A percentile compares a stretch with the other conserved stretches of the same genome.
These are phyloP conservation scores for Cantharellus cinnabarinus DNA, from an alignment of 768 basidiomycete species.

Conservation along the genomic window DNA sequence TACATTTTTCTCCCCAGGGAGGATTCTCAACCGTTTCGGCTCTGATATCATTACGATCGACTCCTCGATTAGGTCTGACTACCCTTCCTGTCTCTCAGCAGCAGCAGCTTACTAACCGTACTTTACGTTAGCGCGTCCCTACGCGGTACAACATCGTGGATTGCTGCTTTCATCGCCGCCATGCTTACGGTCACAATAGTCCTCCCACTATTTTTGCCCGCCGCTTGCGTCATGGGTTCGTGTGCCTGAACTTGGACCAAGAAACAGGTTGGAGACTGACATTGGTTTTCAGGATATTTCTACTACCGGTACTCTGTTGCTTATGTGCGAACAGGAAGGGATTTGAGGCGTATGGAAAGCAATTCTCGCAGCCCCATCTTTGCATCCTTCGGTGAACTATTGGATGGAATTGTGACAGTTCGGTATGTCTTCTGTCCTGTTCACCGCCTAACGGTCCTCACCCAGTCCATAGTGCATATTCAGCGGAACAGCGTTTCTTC, in stretches of 20 bases:
- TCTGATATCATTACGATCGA: slow-evolving; percentile 83
- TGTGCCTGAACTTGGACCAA: background rate
- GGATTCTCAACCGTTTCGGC: slow-evolving; percentile 73
- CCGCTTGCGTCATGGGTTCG: slow-evolving; percentile 41
- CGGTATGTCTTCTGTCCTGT: slow-evolving; percentile 8
- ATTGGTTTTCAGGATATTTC: slow-evolving; percentile 21
- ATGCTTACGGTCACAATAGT: slow-evolving; percentile 44
- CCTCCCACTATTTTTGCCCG: slow-evolving; percentile 68
- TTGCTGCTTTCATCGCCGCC: slow-evolving; percentile 59
- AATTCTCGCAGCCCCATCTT: slow-evolving; percentile 72
- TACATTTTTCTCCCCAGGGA: slow-evolving; percentile 25
- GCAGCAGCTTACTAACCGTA: background rate
- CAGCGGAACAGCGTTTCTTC: slow-evolving; percentile 59
- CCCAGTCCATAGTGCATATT: slow-evolving; percentile 39
- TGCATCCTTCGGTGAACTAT: slow-evolving; percentile 55
- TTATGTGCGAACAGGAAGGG: slow-evolving; percentile 46
- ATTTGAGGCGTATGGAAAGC: slow-evolving; percentile 77
- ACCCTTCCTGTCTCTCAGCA: background rate
- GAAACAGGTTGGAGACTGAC: background rate
- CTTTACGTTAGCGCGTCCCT: slow-evolving; percentile 23
- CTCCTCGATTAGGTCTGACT: slow-evolving; percentile 29
- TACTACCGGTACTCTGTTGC: slow-evolving; percentile 40
- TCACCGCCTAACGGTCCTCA: too few species aligned
- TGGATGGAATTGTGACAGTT: slow-evolving; percentile 60
- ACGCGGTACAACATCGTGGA: slow-evolving; percentile 54